A percentile compares a stretch with the other conserved stretches of the same genome.
phyloP scores from a whole-genome alignment of 768 basidiomycete genomes.

The Hemileccinum rubropunctum region DNA sequence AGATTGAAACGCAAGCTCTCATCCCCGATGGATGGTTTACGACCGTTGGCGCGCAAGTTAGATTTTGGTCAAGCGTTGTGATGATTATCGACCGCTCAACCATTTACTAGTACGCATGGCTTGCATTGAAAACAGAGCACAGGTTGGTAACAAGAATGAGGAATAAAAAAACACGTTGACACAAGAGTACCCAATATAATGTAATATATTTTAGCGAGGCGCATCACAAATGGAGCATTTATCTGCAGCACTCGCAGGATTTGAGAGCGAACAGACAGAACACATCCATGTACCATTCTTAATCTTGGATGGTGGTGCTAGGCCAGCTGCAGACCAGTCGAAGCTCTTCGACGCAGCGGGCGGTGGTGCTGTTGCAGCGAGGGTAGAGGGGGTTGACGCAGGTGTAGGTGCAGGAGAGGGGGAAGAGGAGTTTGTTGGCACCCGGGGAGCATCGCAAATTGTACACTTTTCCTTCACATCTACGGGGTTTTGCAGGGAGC shows the following conservation, averaged over 20 bases:
- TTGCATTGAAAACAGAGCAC: background rate
- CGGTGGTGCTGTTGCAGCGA: background rate
- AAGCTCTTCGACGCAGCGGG: constrained; percentile 25
- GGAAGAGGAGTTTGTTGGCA: constrained; percentile 15
- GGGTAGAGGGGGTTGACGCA: background rate
- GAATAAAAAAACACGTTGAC: constrained; percentile 13
- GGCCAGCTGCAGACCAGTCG: constrained; percentile 40
- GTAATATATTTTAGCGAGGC: constrained; percentile 29
- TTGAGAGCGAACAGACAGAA: constrained; percentile 40
- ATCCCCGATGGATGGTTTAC: constrained; percentile 48
- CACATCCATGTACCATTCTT: constrained; percentile 38
- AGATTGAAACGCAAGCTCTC: constrained; percentile 70
- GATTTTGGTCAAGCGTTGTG: constrained; percentile 57
- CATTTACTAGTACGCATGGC: too few species aligned
- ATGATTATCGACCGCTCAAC: background rate
- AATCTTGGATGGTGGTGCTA: constrained; percentile 26
- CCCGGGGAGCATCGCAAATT: constrained; percentile 41
- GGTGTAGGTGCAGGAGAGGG: constrained; percentile 2
- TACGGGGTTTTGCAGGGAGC: constrained; percentile 41
- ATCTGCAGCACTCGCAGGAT: constrained; percentile 39
- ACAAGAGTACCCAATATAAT: constrained; percentile 6
- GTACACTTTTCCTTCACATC: constrained; percentile 42
- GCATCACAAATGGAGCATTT: constrained; percentile 55
- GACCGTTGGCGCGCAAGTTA: constrained; percentile 66
- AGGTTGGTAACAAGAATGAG: constrained; percentile 1